Evolutionary conservation across 1,284 basidiomycete species (phyloP).

Genomic region (Phellinidium pouzarii): DNA sequence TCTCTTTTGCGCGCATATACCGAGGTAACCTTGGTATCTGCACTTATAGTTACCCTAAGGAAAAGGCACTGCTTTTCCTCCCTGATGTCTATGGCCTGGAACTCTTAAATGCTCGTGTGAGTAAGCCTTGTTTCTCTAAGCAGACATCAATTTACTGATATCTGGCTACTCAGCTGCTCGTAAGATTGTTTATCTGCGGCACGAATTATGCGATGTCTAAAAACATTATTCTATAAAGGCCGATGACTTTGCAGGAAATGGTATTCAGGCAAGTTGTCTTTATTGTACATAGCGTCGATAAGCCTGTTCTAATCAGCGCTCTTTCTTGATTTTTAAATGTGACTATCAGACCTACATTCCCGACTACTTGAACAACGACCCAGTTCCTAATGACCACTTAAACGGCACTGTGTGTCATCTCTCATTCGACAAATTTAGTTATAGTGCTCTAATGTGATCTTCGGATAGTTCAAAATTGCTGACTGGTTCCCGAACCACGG

Average conservation of each 20-base stretch:
- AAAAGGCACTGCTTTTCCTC: slow-evolving; percentile 52
- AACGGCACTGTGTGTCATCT: slow-evolving; percentile 30
- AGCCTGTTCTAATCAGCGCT: neutral
- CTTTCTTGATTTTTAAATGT: neutral
- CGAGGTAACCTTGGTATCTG: neutral
- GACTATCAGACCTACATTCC: slow-evolving; percentile 39
- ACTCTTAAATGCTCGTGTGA: slow-evolving; percentile 46
- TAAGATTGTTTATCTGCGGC: neutral
- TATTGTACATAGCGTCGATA: neutral
- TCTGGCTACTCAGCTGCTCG: slow-evolving; percentile 3
- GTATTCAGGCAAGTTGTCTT: slow-evolving; percentile 46
- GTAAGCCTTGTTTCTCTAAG: too few relatives aligned
- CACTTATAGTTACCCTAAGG: slow-evolving; percentile 35
- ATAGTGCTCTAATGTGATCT: neutral
- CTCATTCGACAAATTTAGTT: too few relatives aligned
- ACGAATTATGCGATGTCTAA: too few relatives aligned
- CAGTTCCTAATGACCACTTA: slow-evolving; percentile 37
- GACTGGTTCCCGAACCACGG: slow-evolving; percentile 48
- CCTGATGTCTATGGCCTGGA: slow-evolving; percentile 61
- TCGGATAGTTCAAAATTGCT: slow-evolving; percentile 34
- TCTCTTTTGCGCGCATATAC: neutral
- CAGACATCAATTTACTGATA: neutral
- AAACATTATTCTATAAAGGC: slow-evolving; percentile 23
- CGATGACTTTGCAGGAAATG: slow-evolving; percentile 70
- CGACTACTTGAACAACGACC: slow-evolving; percentile 58